Base-by-base conservation (phyloP, 2,329 filamentous ascomycete species). In the Didymosphaeria variabile region DNA sequence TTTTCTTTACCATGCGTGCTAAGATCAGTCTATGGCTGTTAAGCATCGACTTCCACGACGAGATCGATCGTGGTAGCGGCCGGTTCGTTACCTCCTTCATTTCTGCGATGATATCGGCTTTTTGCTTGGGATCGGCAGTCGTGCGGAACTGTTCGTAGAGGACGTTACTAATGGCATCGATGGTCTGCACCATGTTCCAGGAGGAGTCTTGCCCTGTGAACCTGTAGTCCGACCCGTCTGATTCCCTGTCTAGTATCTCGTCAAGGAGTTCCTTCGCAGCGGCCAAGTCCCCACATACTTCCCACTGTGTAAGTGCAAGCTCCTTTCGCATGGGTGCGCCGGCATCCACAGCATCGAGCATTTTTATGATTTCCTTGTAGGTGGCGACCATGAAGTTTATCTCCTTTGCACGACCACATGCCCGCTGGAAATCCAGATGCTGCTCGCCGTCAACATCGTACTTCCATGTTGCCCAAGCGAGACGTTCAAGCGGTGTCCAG, bases 391-490 rank as follows among this genome's bases (percentile, higher is more conserved):
- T 46, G 29, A 32, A 55, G 3, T 34, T 26, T 3, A 29, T 55
- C 17, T 55, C 52, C 3, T 45, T 32, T 8, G 52, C 52, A 26
- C 52, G 52, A 7, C 52, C 52, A 15, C 52, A 55, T 8, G 29
- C 52, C 4, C 52, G 52, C 9, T 46, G 40, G n/a, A 55, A 55
- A 26, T 19, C 15, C 8, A 13, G 7, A 12, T 55, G 52, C 23
- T 55, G 34, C 1, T 21, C 23, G 6, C 29, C 36, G 3, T 45
- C 26, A 5, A 17, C 26, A n/a, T 55, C 52, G 23, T 55, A 55
- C 19, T 55, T 55, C 52, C 52, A 55, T 29, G 52, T 55, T 17
- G 42, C 42, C 52, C 52, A 55, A 0, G 52, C 52, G 38, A 55
- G 38, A 3, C 52, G 52, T 29, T 55, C 52, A 17, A 55, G 38